phyloP scores from a whole-genome alignment of 1,139 yeast genomes.

The Yarrowia galli region DNA sequence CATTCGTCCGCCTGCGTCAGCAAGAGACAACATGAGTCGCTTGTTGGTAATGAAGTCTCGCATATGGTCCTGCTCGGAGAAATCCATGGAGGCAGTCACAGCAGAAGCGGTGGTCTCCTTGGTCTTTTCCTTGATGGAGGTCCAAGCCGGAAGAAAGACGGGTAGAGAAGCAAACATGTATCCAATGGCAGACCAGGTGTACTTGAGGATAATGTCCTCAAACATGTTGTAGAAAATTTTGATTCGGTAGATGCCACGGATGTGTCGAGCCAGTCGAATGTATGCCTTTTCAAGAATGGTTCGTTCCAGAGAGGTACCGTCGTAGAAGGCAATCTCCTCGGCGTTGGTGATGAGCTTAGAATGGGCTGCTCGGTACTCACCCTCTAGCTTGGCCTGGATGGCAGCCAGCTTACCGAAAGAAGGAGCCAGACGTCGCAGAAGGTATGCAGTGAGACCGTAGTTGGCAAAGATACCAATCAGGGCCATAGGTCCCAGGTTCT shows the following conservation, averaged over 20 bases:
- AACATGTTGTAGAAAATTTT: conserved; percentile 70
- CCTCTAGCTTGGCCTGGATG: conserved; percentile 75
- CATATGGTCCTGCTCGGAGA: conserved; percentile 58
- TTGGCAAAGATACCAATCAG: conserved; percentile 81
- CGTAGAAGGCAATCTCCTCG: conserved; percentile 93
- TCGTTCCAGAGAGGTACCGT: conserved; percentile 86
- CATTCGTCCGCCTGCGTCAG: conserved; percentile 95
- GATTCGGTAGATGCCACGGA: conserved; percentile 55
- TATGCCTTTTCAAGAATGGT: conserved; percentile 68
- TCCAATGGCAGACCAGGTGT: conserved; percentile 95
- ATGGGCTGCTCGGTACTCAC: conserved; percentile 87
- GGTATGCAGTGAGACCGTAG: conserved; percentile 79
- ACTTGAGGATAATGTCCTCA: conserved; percentile 88
- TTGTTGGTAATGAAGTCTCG: conserved; percentile 90
- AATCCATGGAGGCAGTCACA: conserved; percentile 44
- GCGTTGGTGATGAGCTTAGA: conserved; percentile 84
- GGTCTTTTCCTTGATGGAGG: conserved; percentile 48
- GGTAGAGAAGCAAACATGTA: conserved; percentile 90
- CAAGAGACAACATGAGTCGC: conserved; percentile 85
- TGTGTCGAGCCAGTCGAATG: conserved; percentile 61
- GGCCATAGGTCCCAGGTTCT: conserved; percentile 85
- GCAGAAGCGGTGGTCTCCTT: conserved; percentile 42
- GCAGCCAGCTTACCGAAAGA: conserved; percentile 84
- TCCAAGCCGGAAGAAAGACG: conserved; percentile 61
- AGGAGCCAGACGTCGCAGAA: conserved; percentile 78